Evolutionary conservation across 345 rosid species (phyloP).

Genomic region (Gossypium herbaceum): DNA sequence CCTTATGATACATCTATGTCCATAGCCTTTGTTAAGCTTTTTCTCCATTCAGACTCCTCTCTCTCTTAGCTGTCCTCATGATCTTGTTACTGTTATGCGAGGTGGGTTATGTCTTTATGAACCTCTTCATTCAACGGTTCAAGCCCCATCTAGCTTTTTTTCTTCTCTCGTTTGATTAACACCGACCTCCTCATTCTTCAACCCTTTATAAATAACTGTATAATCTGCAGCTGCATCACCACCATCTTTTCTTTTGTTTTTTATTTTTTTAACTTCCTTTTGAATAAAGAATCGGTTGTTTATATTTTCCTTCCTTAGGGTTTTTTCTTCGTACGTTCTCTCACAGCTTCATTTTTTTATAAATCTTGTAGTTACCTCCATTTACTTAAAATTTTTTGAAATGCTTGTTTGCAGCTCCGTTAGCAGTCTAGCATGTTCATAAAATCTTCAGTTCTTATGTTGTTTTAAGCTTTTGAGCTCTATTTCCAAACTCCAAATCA

Average conservation of each 20-base stretch:
- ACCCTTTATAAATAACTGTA: background rate
- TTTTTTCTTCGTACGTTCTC: too few species aligned
- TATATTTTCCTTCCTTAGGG: background rate
- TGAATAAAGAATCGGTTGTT: background rate
- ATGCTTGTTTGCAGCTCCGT: background rate
- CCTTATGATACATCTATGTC: background rate
- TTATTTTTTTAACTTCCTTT: background rate
- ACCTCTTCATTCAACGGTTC: background rate
- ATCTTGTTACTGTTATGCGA: constrained; percentile 6
- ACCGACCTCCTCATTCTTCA: background rate
- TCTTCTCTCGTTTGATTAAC: background rate
- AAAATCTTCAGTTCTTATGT: background rate
- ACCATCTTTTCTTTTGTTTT: background rate
- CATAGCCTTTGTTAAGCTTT: background rate
- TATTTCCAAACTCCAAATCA: background rate
- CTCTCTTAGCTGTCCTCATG: constrained; percentile 14
- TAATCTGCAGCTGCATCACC: background rate
- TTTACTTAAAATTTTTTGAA: background rate
- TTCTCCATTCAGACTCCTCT: background rate
- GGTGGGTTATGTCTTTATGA: constrained; percentile 2
- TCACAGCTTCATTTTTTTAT: background rate
- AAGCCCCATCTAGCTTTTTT: background rate
- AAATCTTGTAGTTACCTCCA: background rate
- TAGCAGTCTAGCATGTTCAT: background rate
- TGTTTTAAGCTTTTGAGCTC: background rate